Percentiles rank a stretch among this genome's conserved stretches.
These are phyloP conservation scores for Fusarium sp. DNA, from an alignment of 2,329 filamentous ascomycete species.

Conservation along the genomic window DNA sequence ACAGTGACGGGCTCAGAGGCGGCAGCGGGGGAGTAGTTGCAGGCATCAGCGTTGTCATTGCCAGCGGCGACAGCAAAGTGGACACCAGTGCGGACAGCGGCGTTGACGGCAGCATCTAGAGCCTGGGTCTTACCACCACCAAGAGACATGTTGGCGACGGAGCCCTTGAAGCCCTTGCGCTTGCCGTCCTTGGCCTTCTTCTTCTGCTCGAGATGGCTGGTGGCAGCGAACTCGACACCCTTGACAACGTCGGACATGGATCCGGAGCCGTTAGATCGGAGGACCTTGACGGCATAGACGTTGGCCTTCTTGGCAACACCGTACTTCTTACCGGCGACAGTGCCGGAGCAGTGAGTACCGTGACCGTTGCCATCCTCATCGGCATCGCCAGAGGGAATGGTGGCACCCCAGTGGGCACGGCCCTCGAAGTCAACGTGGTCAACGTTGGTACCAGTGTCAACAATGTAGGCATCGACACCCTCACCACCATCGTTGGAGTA, in stretches of 20 bases:
- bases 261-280: conserved; percentile 95
- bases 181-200: conserved; percentile 85
- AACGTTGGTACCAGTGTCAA: conserved; percentile 95
- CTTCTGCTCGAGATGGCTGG: conserved; percentile 78
- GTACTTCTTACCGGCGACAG: conserved; percentile 97
- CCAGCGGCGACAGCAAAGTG: conserved; percentile 98
- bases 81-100: conserved; percentile 88
- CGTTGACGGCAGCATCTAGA: conserved; percentile 92
- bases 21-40: conserved; percentile 98
- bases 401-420: conserved; percentile 96
- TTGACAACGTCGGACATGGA: conserved; percentile 99
- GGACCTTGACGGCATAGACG: conserved; percentile 97
- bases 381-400: conserved; percentile 83
- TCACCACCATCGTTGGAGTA: conserved; percentile 90
- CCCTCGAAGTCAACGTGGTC: conserved; percentile 98
- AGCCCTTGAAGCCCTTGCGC: conserved; percentile 98
- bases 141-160: conserved; percentile 98
- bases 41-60: conserved; percentile 98
- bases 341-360: conserved; percentile 99
- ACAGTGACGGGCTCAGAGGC: conserved; percentile 93
- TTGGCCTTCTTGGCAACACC: conserved; percentile 99
- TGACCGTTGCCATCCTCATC: conserved; percentile 97
- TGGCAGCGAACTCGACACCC: conserved; percentile 94
- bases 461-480: conserved; percentile 98
- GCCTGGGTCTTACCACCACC: conserved; percentile 96